Percentiles rank a stretch among this genome's conserved stretches.
Conservation (phyloP, 139 green algal species). For the Volvox reticuliferus region DNA sequence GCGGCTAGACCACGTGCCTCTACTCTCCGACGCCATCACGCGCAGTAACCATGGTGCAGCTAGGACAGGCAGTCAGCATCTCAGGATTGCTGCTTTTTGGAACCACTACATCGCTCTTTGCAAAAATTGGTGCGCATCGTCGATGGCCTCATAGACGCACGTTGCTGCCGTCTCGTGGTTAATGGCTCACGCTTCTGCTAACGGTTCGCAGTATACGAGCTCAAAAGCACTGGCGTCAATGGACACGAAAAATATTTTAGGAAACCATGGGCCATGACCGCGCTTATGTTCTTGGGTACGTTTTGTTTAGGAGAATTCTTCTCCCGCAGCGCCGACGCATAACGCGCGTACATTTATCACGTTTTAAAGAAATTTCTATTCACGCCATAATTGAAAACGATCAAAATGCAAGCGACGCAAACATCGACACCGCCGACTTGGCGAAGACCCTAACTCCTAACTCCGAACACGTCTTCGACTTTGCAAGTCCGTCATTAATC, state of each 20-base stretch:
- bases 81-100: slow-evolving; percentile 84
- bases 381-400: too few relatives aligned
- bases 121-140: slow-evolving; percentile 84
- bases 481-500: too few relatives aligned
- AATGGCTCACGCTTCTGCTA: background rate
- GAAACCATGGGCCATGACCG: slow-evolving; percentile 78
- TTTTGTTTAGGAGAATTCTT: background rate
- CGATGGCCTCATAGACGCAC: background rate
- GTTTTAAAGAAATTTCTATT: too few relatives aligned
- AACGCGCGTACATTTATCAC: too few relatives aligned
- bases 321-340: too few relatives aligned
- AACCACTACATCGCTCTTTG: slow-evolving; percentile 84
- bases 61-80: slow-evolving; percentile 61
- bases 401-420: too few relatives aligned
- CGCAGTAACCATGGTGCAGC: slow-evolving; percentile 22
- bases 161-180: background rate
- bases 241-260: slow-evolving; percentile 73
- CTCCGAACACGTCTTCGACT: too few relatives aligned
- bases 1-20: background rate
- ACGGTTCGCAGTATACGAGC: slow-evolving; percentile 69
- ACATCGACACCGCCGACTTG: too few relatives aligned
- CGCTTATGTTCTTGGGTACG: slow-evolving; percentile 69
- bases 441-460: too few relatives aligned
- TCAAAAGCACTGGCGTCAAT: slow-evolving; percentile 60
- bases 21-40: background rate